A percentile compares a stretch with the other conserved stretches of the same genome.
These are phyloP conservation scores for Rubroboletus pulcherrimus DNA, from an alignment of 768 basidiomycete species.

Conservation along the genomic window DNA sequence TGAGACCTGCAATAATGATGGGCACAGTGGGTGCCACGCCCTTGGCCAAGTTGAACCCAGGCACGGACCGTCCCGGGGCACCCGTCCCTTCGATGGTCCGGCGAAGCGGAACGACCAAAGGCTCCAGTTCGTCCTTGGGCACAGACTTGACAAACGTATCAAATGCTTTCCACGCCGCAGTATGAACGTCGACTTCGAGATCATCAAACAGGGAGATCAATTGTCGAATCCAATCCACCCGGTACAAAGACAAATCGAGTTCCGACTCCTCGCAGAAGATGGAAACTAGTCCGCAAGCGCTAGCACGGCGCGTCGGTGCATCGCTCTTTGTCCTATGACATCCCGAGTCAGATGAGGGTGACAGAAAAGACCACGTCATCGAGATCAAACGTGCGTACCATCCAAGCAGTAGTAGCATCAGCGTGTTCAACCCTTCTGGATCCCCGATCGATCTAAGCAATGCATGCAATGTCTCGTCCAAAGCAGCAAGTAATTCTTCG, in stretches of 20 bases:
- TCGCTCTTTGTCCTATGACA: constrained; percentile 73
- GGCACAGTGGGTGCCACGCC: constrained; percentile 82
- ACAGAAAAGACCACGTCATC: background rate
- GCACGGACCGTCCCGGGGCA: constrained; percentile 68
- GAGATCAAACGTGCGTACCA: constrained; percentile 53
- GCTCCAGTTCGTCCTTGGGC: constrained; percentile 90
- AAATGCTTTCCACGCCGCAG: constrained; percentile 76
- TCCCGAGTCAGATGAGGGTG: background rate
- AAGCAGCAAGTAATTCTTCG: constrained; percentile 65
- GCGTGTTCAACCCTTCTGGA: constrained; percentile 80
- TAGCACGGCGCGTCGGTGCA: constrained; percentile 65
- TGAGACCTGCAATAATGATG: constrained; percentile 88
- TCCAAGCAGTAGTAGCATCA: constrained; percentile 85
- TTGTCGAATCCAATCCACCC: constrained; percentile 92
- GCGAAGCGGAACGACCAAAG: constrained; percentile 84
- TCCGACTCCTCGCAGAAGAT: constrained; percentile 81
- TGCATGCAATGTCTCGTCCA: constrained; percentile 72
- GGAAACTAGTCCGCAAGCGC: constrained; percentile 73
- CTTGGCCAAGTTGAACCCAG: constrained; percentile 83
- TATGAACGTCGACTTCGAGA: constrained; percentile 65
- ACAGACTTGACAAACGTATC: constrained; percentile 87
- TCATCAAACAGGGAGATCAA: constrained; percentile 84
- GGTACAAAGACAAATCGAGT: constrained; percentile 80
- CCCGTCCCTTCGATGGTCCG: constrained; percentile 85
- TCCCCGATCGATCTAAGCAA: constrained; percentile 79